Evolutionary conservation across 2,329 filamentous ascomycete genomes (phyloP), one percentile per base, ranked within the genome.

Genomic region (Beauveria asiatica): DNA sequence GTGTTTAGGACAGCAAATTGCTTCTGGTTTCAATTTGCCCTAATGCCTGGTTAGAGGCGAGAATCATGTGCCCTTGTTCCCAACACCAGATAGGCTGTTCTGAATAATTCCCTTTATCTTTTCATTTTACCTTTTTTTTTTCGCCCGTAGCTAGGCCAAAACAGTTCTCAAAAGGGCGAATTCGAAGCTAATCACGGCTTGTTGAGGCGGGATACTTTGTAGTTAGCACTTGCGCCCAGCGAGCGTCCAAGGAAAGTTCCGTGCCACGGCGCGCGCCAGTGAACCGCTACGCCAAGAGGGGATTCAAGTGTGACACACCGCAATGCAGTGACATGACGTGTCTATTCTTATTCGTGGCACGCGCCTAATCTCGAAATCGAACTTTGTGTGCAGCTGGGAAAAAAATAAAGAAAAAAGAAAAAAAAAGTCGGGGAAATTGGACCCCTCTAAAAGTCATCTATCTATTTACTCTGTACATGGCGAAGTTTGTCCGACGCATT

Each of bases 251-350:
- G 9, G 27, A 58, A 52, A 44, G 46, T 23, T 44, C 45, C 46
- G 39, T 51, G 25, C 56, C 39, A 58, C 25, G 46, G 54, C 16
- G 27, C 23, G 44, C 56, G 48, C 48, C 48, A 51, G 37, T 37
- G 56, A 58, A 48, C 48, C 56, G 56, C 56, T 58, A 51, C 50
- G 25, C 48, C 56, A n/a, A 27, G 54, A 41, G 13, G 30, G 39
- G 54, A 11, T 19, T 51, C 23, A 23, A 19, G 46, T 49, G 55
- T 17, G 27, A 49, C 33, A 42, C 44, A 27, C 16, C n/a, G 21
- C 21, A 10, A 27, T 10, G 13, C 16, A 25, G 44, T 30, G 27
- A 37, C n/a, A 33, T 41, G 33, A 25, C 8, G 42, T 39, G 42
- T 17, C 23, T 41, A 30, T 27, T n/a, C 17, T n/a, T 16, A 8